Conservation (phyloP, 1,284 basidiomycete species). For the Trichosporon sp. region DNA sequence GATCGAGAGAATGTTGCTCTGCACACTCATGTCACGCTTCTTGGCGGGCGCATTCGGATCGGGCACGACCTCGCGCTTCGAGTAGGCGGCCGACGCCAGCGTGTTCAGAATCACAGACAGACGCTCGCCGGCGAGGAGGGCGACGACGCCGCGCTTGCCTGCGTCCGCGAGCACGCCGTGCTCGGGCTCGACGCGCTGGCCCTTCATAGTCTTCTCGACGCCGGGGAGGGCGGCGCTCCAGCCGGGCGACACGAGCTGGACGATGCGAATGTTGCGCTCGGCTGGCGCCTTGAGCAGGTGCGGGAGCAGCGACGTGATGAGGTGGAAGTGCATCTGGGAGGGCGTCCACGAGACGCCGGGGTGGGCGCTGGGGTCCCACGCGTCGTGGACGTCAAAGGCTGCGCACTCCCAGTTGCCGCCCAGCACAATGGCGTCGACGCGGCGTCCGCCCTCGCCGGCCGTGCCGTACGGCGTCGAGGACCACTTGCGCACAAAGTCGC, state of each 20-base stretch:
- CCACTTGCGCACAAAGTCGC: constrained; percentile 46
- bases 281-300: constrained; percentile 68
- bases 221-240: constrained; percentile 67
- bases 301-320: constrained; percentile 71
- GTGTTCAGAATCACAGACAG: constrained; percentile 45
- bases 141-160: constrained; percentile 33
- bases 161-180: constrained; percentile 9
- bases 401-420: constrained; percentile 41
- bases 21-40: constrained; percentile 33
- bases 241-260: constrained; percentile 75
- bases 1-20: constrained; percentile 45
- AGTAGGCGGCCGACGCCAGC: constrained; percentile 32
- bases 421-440: constrained; percentile 48
- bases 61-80: constrained; percentile 21
- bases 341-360: constrained; percentile 33
- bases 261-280: constrained; percentile 75
- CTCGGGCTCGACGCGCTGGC: constrained; percentile 10
- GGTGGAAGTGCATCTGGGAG: constrained; percentile 57
- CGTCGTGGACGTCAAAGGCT: neutral
- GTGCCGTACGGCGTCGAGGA: constrained; percentile 32
- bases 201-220: constrained; percentile 37
- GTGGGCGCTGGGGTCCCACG: neutral
- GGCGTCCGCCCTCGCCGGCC: constrained; percentile 40
- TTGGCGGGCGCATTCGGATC: constrained; percentile 24
- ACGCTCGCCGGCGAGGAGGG: constrained; percentile 38